These are phyloP conservation scores for Penicillium macrosclerotiorum DNA, from an alignment of 495 filamentous ascomycete species.

Conservation along the genomic window DNA sequence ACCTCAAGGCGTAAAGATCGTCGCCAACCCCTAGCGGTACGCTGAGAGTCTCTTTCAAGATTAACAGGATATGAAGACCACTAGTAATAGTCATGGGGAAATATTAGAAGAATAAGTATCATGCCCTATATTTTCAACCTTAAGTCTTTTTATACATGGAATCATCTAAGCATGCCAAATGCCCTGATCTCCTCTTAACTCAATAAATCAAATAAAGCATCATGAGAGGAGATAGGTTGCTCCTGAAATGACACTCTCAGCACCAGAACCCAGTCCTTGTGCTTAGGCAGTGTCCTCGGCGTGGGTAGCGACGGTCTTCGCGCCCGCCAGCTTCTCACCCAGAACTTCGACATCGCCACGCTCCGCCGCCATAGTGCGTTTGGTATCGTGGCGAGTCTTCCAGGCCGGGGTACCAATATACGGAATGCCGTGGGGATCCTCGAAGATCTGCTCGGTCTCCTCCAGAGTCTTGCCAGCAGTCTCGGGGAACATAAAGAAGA, in stretches of 20 bases:
- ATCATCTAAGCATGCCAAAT: background rate
- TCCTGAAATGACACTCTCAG: too few relatives aligned
- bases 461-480: slow-evolving; percentile 79
- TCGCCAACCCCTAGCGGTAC: too few relatives aligned
- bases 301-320: slow-evolving; percentile 19
- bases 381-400: slow-evolving; percentile 51
- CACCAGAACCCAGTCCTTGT: too few relatives aligned
- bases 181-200: too few relatives aligned
- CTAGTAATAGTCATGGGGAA: too few relatives aligned
- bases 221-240: too few relatives aligned
- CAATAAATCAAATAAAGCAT: background rate
- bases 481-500: slow-evolving; percentile 81
- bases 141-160: slow-evolving; percentile 10
- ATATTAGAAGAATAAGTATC: background rate
- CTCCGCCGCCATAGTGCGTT: slow-evolving; percentile 26
- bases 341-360: slow-evolving; percentile 24
- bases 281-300: slow-evolving; percentile 9
- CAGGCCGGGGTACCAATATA: slow-evolving; percentile 67
- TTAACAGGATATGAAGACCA: too few relatives aligned
- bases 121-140: slow-evolving; percentile 1
- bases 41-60: too few relatives aligned
- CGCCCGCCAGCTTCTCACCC: slow-evolving; percentile 20
- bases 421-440: slow-evolving; percentile 56
- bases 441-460: slow-evolving; percentile 70
- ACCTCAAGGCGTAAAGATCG: too few relatives aligned